Base-by-base conservation (phyloP, 768 basidiomycete genomes). In the Lepiota venenata region DNA sequence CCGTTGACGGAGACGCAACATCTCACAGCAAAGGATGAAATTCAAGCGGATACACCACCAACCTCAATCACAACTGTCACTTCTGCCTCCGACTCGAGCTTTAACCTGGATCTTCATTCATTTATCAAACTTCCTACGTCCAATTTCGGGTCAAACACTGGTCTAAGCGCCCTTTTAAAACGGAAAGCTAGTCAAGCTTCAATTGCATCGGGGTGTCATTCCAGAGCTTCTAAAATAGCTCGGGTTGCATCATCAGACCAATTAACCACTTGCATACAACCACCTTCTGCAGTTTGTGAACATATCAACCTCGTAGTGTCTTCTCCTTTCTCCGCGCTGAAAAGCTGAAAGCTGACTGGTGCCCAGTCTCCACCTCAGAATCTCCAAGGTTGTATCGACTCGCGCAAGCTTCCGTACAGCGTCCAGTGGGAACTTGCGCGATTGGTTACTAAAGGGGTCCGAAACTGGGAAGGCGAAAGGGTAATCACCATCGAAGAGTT, bases 351-450 rank as follows among this genome's bases (percentile, higher is more conserved):
- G 10, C 25, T 42, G 18, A 55, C 27, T 12, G 1, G 20, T 18
- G 12, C 0, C 10, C 35, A 70, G 69, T 66, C 64, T 1, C 65
- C 69, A 0, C 44, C 54, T 16, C 44, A 54, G 16, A 18, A 21
- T 5, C 15, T 67, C 10, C 66, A 69, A 52, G 37, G 48, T 6
- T 45, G 55, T 21, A 63, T 76, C 44, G 60, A 71, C n/a, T 25
- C 42, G 7, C 60, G 63, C 35, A 62, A 64, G 1, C 55, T 80
- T 4, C 68, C 73, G 2, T 77, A 71, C 53, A 78, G 80, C 8
- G 76, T 74, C 1, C 82, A 79, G 50, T 84, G 77, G 66, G 80
- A 83, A 59, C 71, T 84, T 21, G 78, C 75, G 0, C 74, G 80
- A 1, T 65, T 74, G 16, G 63, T 78, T 42, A 48, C 53, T 4